Evolutionary conservation across 2,329 filamentous ascomycete species (phyloP), one percentile per base, ranked within the genome.

Genomic region (Kalaharituber pfeilii): DNA sequence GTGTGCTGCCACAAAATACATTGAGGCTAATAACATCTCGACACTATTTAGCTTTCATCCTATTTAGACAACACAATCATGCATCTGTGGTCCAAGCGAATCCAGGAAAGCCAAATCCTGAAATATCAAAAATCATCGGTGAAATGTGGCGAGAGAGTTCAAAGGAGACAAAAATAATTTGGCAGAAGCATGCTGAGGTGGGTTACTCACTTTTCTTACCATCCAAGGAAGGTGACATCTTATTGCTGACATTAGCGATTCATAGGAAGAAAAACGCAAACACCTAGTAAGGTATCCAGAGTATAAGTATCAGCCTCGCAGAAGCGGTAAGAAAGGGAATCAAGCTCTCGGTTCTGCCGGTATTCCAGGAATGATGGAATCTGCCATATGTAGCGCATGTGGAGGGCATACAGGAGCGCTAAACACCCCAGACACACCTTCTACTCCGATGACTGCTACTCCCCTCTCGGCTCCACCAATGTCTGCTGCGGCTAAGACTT

Each of bases 71-170:
- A 67, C 84, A 93, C 67, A 82, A 91, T 64, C 89, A 96, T 69
- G 80, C 84, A 18, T 74, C 79, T 50, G 86, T 96, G 51, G 83
- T 88, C 33, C 75, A 80, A 53, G 77, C 85, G 62, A 78, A 95
- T 64, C 89, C 88, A n/a, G 84, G 86, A 45, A 78, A 95, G 60
- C 81, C 88, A 47, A 96, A 96, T 69, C 89, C 89, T 2, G 86
- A 95, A 52, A 94, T 96, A 63, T 95, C 89, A 60, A 95, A 95
- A 70, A 93, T 96, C 63, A 94, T 96, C 62, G 89, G 89, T 52
- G 79, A 86, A 67, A 82, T 88, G 76, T 98, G 91, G 91, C 80
- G 82, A 64, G 76, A 80, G 54, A 81, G 93, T 65, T 70, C 80
- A 3, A 75, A 82, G 24, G 78, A 84, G 52, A 75, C 81, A 55